A percentile compares a stretch with the other conserved stretches of the same genome.
Conservation (phyloP, 306 rosid genomes). For the cucumber (Cucumis sativus) region DNA sequence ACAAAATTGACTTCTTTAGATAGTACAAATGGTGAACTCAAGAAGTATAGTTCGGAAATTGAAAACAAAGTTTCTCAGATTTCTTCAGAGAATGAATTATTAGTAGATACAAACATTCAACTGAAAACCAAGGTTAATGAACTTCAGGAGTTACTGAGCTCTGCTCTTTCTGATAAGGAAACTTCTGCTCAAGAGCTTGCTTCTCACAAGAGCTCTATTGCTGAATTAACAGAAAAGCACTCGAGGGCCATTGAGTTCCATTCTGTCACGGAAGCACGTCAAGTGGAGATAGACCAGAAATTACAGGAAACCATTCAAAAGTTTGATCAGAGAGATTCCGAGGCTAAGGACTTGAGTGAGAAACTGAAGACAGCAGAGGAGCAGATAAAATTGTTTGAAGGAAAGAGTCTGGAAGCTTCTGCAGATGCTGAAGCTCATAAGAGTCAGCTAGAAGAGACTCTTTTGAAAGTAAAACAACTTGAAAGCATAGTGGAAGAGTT, state of each 20-base stretch:
- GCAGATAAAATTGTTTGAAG: constrained; percentile 39
- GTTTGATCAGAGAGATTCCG: constrained; percentile 50
- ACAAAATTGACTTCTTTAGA: constrained; percentile 42
- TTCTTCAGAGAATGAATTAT: constrained; percentile 54
- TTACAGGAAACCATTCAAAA: constrained; percentile 46
- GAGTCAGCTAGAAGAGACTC: constrained; percentile 45
- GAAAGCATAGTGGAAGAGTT: constrained; percentile 51
- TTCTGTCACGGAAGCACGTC: constrained; percentile 29
- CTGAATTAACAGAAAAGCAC: constrained; percentile 51
- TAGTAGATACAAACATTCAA: constrained; percentile 64
- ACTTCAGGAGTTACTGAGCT: constrained; percentile 51
- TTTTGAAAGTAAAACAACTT: constrained; percentile 44
- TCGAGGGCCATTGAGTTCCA: constrained; percentile 58
- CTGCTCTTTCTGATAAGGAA: constrained; percentile 56
- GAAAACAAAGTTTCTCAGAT: constrained; percentile 56
- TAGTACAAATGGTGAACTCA: constrained; percentile 54
- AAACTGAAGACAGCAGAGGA: constrained; percentile 36
- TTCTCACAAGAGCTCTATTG: constrained; percentile 48
- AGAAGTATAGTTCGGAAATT: constrained; percentile 31
- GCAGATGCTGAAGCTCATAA: constrained; percentile 28
- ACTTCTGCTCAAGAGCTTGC: constrained; percentile 37
- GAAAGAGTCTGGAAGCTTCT: constrained; percentile 36
- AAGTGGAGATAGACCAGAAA: constrained; percentile 31
- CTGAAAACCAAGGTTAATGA: constrained; percentile 69
- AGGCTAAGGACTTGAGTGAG: constrained; percentile 61